These are phyloP conservation scores for Clonostachys rosea DNA, from an alignment of 2,329 filamentous ascomycete genomes.

Conservation along the genomic window DNA sequence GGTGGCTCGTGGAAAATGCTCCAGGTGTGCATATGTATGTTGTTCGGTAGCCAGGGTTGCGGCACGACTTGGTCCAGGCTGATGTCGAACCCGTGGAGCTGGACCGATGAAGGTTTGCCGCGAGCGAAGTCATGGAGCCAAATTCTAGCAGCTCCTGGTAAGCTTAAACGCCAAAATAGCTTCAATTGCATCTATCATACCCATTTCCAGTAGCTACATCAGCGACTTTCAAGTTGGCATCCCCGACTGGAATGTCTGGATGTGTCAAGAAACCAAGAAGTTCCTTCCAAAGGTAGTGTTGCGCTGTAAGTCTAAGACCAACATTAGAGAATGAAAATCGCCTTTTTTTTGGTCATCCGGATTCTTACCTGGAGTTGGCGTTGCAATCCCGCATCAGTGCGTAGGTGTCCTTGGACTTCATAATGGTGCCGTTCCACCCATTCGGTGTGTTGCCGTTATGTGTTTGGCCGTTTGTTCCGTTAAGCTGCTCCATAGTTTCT, in stretches of 20 bases:
- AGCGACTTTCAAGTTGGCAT: not conserved
- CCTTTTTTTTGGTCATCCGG: not conserved
- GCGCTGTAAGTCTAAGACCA: slow-evolving; percentile 1
- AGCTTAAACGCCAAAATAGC: not conserved
- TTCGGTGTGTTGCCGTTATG: not conserved
- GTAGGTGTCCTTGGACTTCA: not conserved
- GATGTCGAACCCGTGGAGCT: slow-evolving; percentile 3
- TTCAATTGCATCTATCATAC: not conserved
- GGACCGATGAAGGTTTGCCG: not conserved
- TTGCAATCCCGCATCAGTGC: slow-evolving; percentile 1
- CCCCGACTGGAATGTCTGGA: slow-evolving; percentile 1
- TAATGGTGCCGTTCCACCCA: not conserved
- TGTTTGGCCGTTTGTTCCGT: not conserved
- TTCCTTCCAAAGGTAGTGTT: slow-evolving; percentile 3
- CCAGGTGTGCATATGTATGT: slow-evolving; percentile 1
- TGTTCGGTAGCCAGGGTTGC: not conserved
- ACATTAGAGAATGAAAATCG: not conserved
- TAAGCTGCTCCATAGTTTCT: not conserved
- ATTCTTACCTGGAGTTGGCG: not conserved
- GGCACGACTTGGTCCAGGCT: slow-evolving; percentile 2
- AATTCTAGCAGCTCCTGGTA: not conserved
- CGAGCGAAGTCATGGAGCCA: slow-evolving; percentile 3
- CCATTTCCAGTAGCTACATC: slow-evolving; percentile 3
- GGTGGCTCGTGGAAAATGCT: slow-evolving; percentile 2
- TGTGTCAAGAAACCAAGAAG: slow-evolving; percentile 2